Evolutionary conservation across 139 green algal species (phyloP), one percentile per base, ranked within the genome.

Genomic region (Volvox africanus): DNA sequence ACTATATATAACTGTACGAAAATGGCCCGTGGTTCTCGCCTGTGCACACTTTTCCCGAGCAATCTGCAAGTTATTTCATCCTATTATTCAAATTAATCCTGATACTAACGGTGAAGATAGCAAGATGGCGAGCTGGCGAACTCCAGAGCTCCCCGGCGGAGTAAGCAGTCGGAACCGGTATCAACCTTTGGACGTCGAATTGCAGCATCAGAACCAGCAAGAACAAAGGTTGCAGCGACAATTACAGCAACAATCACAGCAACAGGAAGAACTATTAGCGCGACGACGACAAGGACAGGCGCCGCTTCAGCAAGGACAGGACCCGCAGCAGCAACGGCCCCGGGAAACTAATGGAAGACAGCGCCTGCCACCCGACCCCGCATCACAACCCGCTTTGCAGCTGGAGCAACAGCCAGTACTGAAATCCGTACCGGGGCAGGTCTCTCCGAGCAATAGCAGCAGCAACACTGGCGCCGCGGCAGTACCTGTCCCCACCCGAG

Each of bases 401-500:
- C 55, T 68, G 55, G 80, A 86, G 80, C 24, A 71, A 16, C 80
- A 86, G 80, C 61, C 80, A 28, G 26, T 86, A 26, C 80, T 86
- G 61, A 44, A 73, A 73, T 24, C 65, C 21, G 65, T 73, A 12
- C 21, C 37, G 28, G 37, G 17, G 24, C 21, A 44, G 79, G 37
- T 9, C 44, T 55, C 44, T 55, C 44, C 9, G 44, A 55, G 44
- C 79, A 20, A 26, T 35, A 67, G 79, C 79, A 69, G 78, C 78
- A 83, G 37, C 37, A 19, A n/a, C 79, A 18, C 37, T 68, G 37
- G 37, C 37, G 44, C 6, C 26, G 17, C 30, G 19, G 18, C 76
- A 55, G 76, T 35, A 55, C 3, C 76, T 82, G 32, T 35, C 65
- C 9, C 65, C 16, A 12, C 65, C 65, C 44, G 44, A 55, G 44